Evolutionary conservation across 2,329 filamentous ascomycete species (phyloP), one percentile per base, ranked within the genome.

Genomic region (Paracoccidioides brasiliensis): DNA sequence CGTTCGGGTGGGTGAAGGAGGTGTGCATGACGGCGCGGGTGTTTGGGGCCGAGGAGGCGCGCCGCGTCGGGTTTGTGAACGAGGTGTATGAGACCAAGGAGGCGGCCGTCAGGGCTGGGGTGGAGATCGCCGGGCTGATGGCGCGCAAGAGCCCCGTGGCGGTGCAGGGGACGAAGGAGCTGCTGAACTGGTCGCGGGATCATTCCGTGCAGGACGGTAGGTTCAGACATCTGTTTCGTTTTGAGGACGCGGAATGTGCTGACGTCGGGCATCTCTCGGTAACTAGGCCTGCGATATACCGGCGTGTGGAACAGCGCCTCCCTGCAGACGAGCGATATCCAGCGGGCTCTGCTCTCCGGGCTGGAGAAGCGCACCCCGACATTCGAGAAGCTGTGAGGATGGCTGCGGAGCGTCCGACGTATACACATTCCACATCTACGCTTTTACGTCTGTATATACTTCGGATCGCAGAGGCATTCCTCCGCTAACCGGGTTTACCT

Each of bases 91-190:
- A 66, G 12, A 63, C 56, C 3, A 88, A 93, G 73, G 76, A 75
- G 15, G 78, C 77, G 45, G 80, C 85, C 2, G 67, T 94, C 30
- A 72, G 73, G 43, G 79, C 78, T 41, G 89, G 79, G 0, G 50
- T 90, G 58, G 76, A 80, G 59, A 66, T 87, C 64, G 88, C 85
- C 0, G 71, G 66, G 9, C 63, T 82, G 64, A 80, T 96, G 57
- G 86, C 87, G 33, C 74, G 69, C 15, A 96, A 96, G 79, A 93
- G 87, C 65, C 91, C 91, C 0, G 83, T 97, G 28, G 90, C 89
- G 1, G 86, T 91, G 60, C 82, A 89, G 74, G 85, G 87, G 5
- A 95, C 90, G 7, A 95, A 95, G 75, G 86, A 93, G 72, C 72
- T 95, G 59, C 67, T 95, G 66, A 90, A 93, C 70, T 88, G 85